Evolutionary conservation across 140 eudicot species (phyloP), one percentile per base, ranked within the genome.

Genomic region (Flaveria floridana): DNA sequence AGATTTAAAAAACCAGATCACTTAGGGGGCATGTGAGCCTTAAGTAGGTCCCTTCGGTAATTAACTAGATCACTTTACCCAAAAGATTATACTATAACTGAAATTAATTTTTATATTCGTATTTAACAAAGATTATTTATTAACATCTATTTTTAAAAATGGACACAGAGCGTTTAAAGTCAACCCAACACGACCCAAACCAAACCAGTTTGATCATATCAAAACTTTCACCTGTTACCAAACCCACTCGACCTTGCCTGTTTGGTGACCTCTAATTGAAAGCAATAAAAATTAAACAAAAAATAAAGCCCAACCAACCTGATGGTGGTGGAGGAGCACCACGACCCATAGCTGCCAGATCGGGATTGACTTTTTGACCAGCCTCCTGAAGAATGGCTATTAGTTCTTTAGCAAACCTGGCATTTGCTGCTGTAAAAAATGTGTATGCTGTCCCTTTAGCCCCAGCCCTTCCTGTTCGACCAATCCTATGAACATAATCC

Each of bases 381-480:
- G 99, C 99, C 82, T 95, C 99, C 79, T 95, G 86, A 59, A 95
- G 97, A 25, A 95, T 89, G 56, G 79, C 84, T 46, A 91, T 84
- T 53, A 95, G 97, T 48, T 91, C 97, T 81, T 95, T 95, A 3
- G 99, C 97, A 72, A 95, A 95, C 71, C 99, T 86, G 21, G 96
- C 99, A 85, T 91, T 95, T 57, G 97, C 99, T 52, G 92, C 99
- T 18, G 99, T 95, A 84, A 95, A 90, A 65, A 88, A 95, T 26
- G 97, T 91, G 79, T 95, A 91, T 7, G 99, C 96, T n/a, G 96
- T 91, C 67, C 99, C 99, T 80, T 87, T 88, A 42, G 97, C 99
- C 68, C 97, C 96, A 6, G 99, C 99, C 67, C 97, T 79, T 71
- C 99, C 99, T 6, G 97, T 95, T 79, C 96, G 76, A 64, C 99